phyloP scores from a whole-genome alignment of 192 early-diverging fungal species.

The Spizellomyces sp. region DNA sequence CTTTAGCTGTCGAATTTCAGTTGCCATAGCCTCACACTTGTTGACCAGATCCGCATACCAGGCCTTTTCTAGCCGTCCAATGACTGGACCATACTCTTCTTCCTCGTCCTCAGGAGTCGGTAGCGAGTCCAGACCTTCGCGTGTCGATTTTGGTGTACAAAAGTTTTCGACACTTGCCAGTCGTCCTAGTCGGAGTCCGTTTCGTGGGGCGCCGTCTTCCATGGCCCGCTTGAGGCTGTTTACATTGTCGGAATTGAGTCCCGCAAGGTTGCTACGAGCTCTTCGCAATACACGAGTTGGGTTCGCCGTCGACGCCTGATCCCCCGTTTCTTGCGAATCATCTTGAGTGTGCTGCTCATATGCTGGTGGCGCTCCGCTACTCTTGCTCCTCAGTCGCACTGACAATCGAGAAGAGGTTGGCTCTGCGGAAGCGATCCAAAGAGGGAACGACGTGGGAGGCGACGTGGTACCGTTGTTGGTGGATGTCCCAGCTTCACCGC shows the following conservation, averaged over 20 bases:
- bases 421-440: not conserved
- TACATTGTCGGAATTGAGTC: not conserved
- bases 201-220: not conserved
- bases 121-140: not conserved
- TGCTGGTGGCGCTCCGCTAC: not conserved
- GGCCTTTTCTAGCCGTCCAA: slow-evolving; percentile 26
- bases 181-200: not conserved
- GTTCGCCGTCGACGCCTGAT: not conserved
- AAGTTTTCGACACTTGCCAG: not conserved
- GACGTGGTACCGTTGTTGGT: not conserved
- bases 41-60: slow-evolving; percentile 23
- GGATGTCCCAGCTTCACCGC: not conserved
- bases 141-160: too few species aligned
- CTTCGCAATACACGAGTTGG: slow-evolving; percentile 13
- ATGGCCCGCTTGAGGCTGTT: not conserved
- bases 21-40: slow-evolving; percentile 27
- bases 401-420: not conserved
- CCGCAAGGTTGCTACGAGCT: slow-evolving; percentile 11
- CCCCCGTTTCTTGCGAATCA: not conserved
- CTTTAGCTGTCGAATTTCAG: slow-evolving; percentile 19
- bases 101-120: not conserved
- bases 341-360: not conserved
- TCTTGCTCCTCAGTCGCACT: slow-evolving; percentile 7
- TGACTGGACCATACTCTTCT: slow-evolving; percentile 18
- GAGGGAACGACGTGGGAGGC: not conserved